Evolutionary conservation across 2,329 filamentous ascomycete genomes (phyloP), one percentile per base, ranked within the genome.

Genomic region (Penicillium sp.): DNA sequence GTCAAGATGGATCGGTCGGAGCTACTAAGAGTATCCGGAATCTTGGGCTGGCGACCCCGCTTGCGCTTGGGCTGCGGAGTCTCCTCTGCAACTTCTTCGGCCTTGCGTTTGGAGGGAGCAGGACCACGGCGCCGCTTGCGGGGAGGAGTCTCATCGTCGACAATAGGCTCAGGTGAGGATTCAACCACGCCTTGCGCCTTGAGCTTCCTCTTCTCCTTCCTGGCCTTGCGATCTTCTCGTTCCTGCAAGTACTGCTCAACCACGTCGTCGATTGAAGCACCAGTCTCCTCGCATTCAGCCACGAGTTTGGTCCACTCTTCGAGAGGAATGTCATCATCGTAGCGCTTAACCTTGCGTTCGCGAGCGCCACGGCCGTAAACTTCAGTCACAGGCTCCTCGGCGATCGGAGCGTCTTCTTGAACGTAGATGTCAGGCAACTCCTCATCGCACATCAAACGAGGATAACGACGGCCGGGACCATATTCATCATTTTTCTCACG

Each of bases 301-400:
- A 52, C 50, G 50, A 52, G 50, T 27, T 40, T 94, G 55, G 95
- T 95, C 82, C 96, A 99, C 77, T 99, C 96, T 79, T 99, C 95
- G 78, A 99, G 96, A 0, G 95, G 98, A 33, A 99, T 86, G 54
- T 96, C 95, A 71, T 99, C 95, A 70, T 99, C 95, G 69, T 99
- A 99, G 75, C 90, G 90, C 70, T 97, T 93, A 71, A 92, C 89
- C 66, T 92, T 97, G 61, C 96, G 89, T 78, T 99, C 95, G 80
- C 95, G 90, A 63, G 94, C 94, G 69, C 95, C 95, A 75, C 95
- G 93, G 60, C 95, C 95, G 27, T 87, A 81, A 35, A 88, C 82
- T 64, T 95, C 91, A n/a, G 73, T 61, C 61, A 91, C 89, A 19
- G 88, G 84, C 66, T 96, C 91, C 66, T 96, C 91, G 0, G 86